Conservation (phyloP, 2,329 filamentous ascomycete species). For the Elsinoe batatas region DNA sequence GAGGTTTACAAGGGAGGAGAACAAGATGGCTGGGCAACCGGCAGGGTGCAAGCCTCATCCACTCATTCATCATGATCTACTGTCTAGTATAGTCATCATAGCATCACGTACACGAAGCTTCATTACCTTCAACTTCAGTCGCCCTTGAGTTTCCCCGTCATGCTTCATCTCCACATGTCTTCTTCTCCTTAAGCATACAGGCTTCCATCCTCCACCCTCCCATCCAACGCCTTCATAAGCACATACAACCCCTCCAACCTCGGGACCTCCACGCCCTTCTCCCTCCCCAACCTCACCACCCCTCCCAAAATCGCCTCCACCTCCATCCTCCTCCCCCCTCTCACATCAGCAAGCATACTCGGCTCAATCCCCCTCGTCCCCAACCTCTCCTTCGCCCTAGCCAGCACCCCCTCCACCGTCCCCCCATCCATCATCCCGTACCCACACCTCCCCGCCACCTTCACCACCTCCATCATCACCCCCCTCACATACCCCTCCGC, state of each 20-base stretch:
- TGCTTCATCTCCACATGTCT: background rate
- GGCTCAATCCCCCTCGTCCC: constrained; percentile 35
- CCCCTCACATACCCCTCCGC: constrained; percentile 30
- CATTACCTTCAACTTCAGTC: background rate
- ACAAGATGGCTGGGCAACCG: constrained; percentile 2
- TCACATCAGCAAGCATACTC: constrained; percentile 42
- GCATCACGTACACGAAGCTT: background rate
- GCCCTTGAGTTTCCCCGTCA: background rate
- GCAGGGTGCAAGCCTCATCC: constrained; percentile 1
- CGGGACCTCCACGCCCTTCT: constrained; percentile 32
- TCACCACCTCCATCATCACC: constrained; percentile 38
- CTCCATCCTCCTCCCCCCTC: constrained; percentile 34
- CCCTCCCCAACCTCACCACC: constrained; percentile 32
- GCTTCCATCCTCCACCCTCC: constrained; percentile 21
- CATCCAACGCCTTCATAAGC: constrained; percentile 34
- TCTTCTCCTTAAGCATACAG: background rate
- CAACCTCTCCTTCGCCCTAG: constrained; percentile 29
- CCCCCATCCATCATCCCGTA: constrained; percentile 29
- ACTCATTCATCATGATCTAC: background rate
- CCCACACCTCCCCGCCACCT: constrained; percentile 33
- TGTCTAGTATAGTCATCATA: background rate
- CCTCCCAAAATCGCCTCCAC: constrained; percentile 44
- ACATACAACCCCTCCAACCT: constrained; percentile 38
- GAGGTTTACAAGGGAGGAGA: background rate
- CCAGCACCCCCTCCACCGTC: constrained; percentile 30